Evolutionary conservation across 495 filamentous ascomycete genomes (phyloP).

Genomic region (Lichina pygmaea): DNA sequence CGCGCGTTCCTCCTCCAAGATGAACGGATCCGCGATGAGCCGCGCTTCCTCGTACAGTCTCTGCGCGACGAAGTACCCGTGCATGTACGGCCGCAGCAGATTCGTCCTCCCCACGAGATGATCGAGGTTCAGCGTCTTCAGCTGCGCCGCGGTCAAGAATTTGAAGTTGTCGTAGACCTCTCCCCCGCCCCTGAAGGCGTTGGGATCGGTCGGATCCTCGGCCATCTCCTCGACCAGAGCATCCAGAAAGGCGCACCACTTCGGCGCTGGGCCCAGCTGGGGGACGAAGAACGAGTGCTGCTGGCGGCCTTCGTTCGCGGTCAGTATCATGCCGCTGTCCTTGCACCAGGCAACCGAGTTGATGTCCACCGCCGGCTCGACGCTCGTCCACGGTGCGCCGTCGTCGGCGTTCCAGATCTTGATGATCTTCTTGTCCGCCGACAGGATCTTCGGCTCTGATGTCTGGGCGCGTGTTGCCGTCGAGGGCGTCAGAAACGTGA

Average conservation of each 20-base stretch:
- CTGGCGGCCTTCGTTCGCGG: slow-evolving; percentile 80
- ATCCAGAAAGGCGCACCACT: slow-evolving; percentile 91
- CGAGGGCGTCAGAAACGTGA: slow-evolving; percentile 61
- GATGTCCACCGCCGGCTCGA: slow-evolving; percentile 83
- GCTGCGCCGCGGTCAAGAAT: slow-evolving; percentile 69
- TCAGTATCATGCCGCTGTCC: slow-evolving; percentile 74
- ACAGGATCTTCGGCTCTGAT: slow-evolving; percentile 64
- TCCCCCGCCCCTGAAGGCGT: slow-evolving; percentile 8
- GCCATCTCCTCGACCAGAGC: slow-evolving; percentile 98
- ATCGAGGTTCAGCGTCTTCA: slow-evolving; percentile 52
- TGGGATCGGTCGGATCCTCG: slow-evolving; percentile 42
- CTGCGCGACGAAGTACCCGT: slow-evolving; percentile 89
- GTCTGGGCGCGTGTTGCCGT: slow-evolving; percentile 6
- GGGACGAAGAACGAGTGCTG: slow-evolving; percentile 94
- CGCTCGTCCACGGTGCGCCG: slow-evolving; percentile 74
- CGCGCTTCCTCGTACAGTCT: slow-evolving; percentile 83
- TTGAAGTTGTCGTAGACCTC: slow-evolving; percentile 92
- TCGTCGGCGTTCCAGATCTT: slow-evolving; percentile 77
- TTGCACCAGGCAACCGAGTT: slow-evolving; percentile 75
- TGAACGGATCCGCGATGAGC: slow-evolving; percentile 71
- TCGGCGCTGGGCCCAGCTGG: slow-evolving; percentile 71
- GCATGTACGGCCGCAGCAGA: slow-evolving; percentile 84
- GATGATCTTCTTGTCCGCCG: slow-evolving; percentile 81
- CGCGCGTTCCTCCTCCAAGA: slow-evolving; percentile 68
- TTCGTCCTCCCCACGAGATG: slow-evolving; percentile 72